A percentile compares a stretch with the other conserved stretches of the same genome.
These are phyloP conservation scores for Neotropicomus parvogracilis DNA, from an alignment of 1,284 basidiomycete species.

Conservation along the genomic window DNA sequence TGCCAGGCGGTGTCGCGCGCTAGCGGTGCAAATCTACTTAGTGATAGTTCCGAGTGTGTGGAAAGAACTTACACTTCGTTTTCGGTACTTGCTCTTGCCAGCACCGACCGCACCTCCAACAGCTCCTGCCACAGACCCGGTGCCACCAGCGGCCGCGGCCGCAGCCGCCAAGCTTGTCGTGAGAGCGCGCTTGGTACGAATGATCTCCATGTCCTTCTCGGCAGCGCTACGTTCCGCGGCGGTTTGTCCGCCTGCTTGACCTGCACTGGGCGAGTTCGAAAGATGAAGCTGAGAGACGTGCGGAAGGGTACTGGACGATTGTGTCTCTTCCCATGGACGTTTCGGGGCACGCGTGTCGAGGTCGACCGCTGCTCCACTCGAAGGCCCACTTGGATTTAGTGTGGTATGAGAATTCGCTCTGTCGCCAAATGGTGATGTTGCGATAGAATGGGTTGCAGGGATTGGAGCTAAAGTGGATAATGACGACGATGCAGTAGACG, in stretches of 20 bases:
- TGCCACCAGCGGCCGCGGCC: constrained; percentile 35
- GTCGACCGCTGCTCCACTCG: constrained; percentile 21
- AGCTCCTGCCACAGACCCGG: constrained; percentile 23
- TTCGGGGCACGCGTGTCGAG: constrained; percentile 55
- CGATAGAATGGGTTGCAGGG: constrained; percentile 16
- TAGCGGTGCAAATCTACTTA: constrained; percentile 35
- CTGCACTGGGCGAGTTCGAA: constrained; percentile 13
- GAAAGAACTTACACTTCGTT: constrained; percentile 62
- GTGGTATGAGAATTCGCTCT: constrained; percentile 18
- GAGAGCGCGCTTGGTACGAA: constrained; percentile 70
- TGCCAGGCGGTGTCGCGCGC: constrained; percentile 77
- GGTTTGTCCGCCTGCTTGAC: constrained; percentile 22
- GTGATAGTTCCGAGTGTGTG: constrained; percentile 15
- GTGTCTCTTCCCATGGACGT: constrained; percentile 69
- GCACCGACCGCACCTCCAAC: constrained; percentile 26
- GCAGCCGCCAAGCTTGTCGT: constrained; percentile 47
- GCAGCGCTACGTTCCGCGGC: constrained; percentile 50
- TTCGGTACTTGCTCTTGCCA: constrained; percentile 72
- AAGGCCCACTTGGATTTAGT: constrained; percentile 19
- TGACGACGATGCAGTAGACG: constrained; percentile 6
- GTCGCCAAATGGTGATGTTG: constrained; percentile 23
- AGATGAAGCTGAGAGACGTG: constrained; percentile 31
- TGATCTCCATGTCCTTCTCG: constrained; percentile 77
- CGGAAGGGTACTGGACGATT: constrained; percentile 16
- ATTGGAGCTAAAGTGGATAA: constrained; percentile 14